phyloP scores from a whole-genome alignment of 257 asterid genomes.

The Nicotiana knightiana region DNA sequence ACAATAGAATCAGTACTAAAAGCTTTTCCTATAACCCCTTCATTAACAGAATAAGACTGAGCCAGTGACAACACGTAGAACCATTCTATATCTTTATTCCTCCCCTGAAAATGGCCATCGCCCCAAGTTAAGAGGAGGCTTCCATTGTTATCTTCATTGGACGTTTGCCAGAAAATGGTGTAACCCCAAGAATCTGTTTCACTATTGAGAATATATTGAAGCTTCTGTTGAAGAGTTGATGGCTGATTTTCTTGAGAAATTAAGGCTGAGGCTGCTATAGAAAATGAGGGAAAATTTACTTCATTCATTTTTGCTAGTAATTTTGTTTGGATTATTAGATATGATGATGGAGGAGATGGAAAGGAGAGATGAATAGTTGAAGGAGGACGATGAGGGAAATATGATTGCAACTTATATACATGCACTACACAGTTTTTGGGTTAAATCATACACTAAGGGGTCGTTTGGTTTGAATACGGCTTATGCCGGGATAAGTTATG shows the following conservation, averaged over 20 bases:
- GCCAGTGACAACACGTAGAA: slow-evolving; percentile 76
- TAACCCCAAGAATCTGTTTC: slow-evolving; percentile 23
- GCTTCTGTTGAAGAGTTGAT: slow-evolving; percentile 8
- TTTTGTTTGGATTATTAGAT: too few relatives aligned
- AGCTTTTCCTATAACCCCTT: slow-evolving; percentile 52
- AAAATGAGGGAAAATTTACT: not conserved
- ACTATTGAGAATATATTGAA: slow-evolving; percentile 14
- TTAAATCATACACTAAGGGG: too few relatives aligned
- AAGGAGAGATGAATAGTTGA: too few relatives aligned
- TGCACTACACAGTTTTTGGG: too few relatives aligned
- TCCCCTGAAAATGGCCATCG: slow-evolving; percentile 15
- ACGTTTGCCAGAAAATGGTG: slow-evolving; percentile 27
- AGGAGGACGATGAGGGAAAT: too few relatives aligned
- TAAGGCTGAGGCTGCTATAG: not conserved
- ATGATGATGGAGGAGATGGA: too few relatives aligned
- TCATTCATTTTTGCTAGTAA: not conserved
- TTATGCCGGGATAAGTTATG: too few relatives aligned
- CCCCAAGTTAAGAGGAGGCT: slow-evolving; percentile 19
- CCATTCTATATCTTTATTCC: slow-evolving; percentile 58
- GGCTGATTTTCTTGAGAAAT: not conserved
- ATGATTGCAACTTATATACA: too few relatives aligned
- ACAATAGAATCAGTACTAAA: slow-evolving; percentile 42
- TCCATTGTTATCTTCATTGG: slow-evolving; percentile 1
- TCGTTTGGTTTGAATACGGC: too few relatives aligned
- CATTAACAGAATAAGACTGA: slow-evolving; percentile 34